Evolutionary conservation across 371 early-diverging fungal species (phyloP).

Genomic region (Saksenaea vasiformis): DNA sequence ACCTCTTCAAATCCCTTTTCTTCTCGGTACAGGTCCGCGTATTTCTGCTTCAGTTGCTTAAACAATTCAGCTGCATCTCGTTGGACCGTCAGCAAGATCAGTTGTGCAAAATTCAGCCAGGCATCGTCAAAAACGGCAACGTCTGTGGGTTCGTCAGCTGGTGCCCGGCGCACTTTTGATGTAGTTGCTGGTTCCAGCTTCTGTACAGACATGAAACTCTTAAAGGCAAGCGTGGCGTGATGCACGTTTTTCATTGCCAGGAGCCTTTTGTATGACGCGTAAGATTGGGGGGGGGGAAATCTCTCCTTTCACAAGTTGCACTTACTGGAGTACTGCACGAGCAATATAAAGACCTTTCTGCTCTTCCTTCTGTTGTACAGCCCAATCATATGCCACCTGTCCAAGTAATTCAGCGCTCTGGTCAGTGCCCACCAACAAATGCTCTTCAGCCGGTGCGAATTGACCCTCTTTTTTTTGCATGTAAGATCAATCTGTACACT

Average conservation of each 20-base stretch:
- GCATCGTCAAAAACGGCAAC: conserved; percentile 58
- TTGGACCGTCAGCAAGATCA: conserved; percentile 71
- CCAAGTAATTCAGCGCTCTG: conserved; percentile 81
- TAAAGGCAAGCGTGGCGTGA: conserved; percentile 69
- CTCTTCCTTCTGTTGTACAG: conserved; percentile 34
- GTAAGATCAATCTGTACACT: no score
- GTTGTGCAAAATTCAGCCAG: conserved; percentile 71
- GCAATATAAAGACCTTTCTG: conserved; percentile 73
- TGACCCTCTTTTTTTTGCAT: conserved; percentile 41
- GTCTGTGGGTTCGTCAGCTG: conserved; percentile 35
- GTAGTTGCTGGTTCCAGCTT: conserved; percentile 32
- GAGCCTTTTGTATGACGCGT: conserved; percentile 19
- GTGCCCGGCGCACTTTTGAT: conserved; percentile 36
- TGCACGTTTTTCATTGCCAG: conserved; percentile 72
- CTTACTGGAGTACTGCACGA: conserved; percentile 80
- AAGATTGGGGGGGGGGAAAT: no score
- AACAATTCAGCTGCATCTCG: conserved; percentile 66
- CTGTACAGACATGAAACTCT: conserved; percentile 49
- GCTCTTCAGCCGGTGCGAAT: conserved; percentile 72
- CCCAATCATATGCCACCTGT: conserved; percentile 75
- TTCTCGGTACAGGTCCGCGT: conserved; percentile 43
- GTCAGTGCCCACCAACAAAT: conserved; percentile 73
- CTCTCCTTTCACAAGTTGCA: background rate
- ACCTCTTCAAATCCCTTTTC: conserved; percentile 44
- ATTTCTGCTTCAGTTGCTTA: conserved; percentile 53